Evolutionary conservation across 805 yeast species (phyloP).

Genomic region (Spathaspora boniae): DNA sequence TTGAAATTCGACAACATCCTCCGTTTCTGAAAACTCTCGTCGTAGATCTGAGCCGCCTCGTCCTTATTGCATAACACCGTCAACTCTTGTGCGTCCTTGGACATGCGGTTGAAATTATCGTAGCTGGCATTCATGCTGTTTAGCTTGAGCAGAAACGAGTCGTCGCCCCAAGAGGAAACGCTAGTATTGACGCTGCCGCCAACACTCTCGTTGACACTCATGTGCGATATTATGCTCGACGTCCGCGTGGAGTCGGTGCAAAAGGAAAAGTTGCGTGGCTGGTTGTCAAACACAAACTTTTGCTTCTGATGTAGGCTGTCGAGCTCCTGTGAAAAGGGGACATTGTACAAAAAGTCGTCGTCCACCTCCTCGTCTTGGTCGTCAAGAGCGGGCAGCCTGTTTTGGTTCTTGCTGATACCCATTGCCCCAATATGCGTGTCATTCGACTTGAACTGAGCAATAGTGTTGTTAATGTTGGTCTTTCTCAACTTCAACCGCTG

Average conservation of each 20-base stretch:
- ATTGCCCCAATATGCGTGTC: constrained; percentile 5
- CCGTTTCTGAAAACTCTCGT: constrained; percentile 21
- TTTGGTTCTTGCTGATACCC: background rate
- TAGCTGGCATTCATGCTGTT: background rate
- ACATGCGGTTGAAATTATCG: constrained; percentile 15
- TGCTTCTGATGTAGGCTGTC: constrained; percentile 33
- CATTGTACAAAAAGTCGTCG: constrained; percentile 50
- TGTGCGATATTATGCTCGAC: constrained; percentile 42
- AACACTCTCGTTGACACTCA: constrained; percentile 17
- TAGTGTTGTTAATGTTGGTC: constrained; percentile 21
- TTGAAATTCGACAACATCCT: constrained; percentile 20
- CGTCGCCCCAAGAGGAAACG: constrained; percentile 4
- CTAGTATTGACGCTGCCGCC: constrained; percentile 6
- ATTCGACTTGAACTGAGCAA: constrained; percentile 17
- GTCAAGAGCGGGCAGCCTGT: no score
- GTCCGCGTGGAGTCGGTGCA: constrained; percentile 42
- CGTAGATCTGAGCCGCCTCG: constrained; percentile 20
- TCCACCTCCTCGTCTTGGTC: constrained; percentile 14
- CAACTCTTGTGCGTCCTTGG: constrained; percentile 33
- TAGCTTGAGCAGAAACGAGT: constrained; percentile 2
- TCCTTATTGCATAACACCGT: constrained; percentile 26
- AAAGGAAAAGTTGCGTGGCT: constrained; percentile 16
- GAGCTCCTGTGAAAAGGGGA: constrained; percentile 59
- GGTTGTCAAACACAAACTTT: constrained; percentile 21
- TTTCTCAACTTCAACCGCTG: constrained; percentile 27